Conservation (phyloP, 2,329 filamentous ascomycete genomes). For the Sporothrix sp. region DNA sequence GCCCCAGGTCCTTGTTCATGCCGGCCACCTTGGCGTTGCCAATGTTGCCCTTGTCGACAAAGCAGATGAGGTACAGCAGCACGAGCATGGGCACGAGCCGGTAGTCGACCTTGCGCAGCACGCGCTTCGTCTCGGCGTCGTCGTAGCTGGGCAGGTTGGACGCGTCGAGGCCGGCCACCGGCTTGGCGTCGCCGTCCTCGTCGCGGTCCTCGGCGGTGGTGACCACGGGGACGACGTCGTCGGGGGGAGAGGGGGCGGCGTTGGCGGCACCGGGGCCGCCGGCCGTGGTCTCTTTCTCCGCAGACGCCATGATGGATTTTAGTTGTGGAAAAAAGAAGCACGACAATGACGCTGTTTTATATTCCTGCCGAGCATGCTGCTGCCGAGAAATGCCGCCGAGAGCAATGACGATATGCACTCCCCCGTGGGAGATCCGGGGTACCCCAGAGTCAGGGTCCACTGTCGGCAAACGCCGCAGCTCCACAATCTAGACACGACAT, state of each 20-base stretch:
- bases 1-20: conserved; percentile 45
- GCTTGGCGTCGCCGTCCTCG: conserved; percentile 28
- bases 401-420: too few species aligned
- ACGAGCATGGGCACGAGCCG: conserved; percentile 54
- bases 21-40: conserved; percentile 55
- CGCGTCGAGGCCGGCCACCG: conserved; percentile 21
- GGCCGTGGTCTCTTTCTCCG: too few species aligned
- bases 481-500: too few species aligned
- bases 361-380: too few species aligned
- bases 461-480: too few species aligned
- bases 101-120: conserved; percentile 36
- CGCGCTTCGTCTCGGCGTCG: conserved; percentile 3
- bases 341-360: too few species aligned
- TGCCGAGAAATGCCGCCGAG: too few species aligned
- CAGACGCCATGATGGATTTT: too few species aligned
- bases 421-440: background rate
- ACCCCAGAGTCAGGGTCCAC: background rate
- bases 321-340: too few species aligned
- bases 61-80: conserved; percentile 57
- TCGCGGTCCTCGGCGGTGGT: conserved; percentile 52
- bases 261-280: too few species aligned
- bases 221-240: conserved; percentile 37
- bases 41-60: conserved; percentile 45
- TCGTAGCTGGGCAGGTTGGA: background rate
- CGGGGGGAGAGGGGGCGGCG: too few species aligned